Base-by-base conservation (phyloP, 148 eudicot genomes). In the Bassia scoparia region DNA sequence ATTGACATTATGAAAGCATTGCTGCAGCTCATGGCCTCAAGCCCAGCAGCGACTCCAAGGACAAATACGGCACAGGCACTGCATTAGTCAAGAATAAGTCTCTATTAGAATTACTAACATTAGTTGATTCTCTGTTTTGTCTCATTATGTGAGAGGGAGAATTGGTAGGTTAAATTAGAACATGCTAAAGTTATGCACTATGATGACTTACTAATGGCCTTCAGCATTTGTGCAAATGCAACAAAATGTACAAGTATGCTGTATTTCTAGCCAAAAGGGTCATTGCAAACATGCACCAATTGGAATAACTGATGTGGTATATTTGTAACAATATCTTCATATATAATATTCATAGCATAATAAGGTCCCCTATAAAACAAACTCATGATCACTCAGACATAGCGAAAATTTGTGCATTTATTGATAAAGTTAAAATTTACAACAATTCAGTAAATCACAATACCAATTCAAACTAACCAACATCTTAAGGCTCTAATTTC, bases 41-140 rank as follows among this genome's bases (percentile, higher is more conserved):
- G 99, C 71, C 99, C 99, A 75, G 84, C 92, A 73, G 89, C 91
- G 75, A 95, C 99, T 64, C 99, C 97, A 55, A 95, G 90, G 76
- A 92, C 71, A 72, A 95, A 95, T 70, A 95, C 97, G 54, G 97
- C 97, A 95, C 99, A 7, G 97, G 99, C 99, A 95, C 98, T 91
- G 89, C 85, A 86, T 10, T 64, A 78, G 38, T 60, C 78, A 74
- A 13, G 59, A 63, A 83, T 18, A 80, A 61, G 55, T 62, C 38
- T 72, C 27, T 34, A 63, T 63, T 52, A 78, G 68, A 30, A 73
- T 80, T 77, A 76, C n/a, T n/a, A n/a, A n/a, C n/a, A n/a, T n/a
- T n/a, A n/a, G n/a, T n/a, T n/a, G n/a, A n/a, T n/a, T n/a, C n/a
- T n/a, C n/a, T n/a, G n/a, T n/a, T n/a, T n/a, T n/a, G n/a, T n/a